Base-by-base conservation (phyloP, 306 rosid genomes). In the Morella rubra region DNA sequence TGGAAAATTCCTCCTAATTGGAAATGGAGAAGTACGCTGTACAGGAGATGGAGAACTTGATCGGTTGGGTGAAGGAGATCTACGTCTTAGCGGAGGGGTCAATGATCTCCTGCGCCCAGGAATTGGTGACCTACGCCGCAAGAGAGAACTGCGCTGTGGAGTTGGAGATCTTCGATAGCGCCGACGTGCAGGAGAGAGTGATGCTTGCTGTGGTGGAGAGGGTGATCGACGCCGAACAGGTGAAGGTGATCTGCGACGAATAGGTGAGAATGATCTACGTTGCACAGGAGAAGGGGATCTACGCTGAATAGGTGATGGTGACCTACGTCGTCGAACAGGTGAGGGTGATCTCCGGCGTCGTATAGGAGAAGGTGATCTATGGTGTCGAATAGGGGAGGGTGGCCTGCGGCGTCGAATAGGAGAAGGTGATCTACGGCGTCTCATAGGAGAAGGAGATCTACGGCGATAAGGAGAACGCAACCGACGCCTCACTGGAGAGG, bases 31-130 rank as follows among this genome's bases (percentile, higher is more conserved):
- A 62, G 58, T 79, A 56, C 4, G 79, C 62, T 32, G 82, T 32
- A 71, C 0, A 20, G 92, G 87, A 65, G 93, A 93, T 65, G 79
- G 83, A 54, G 91, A 91, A 79, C 85, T 85, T 78, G 81, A 81
- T 51, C 44, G 87, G 78, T 76, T 61, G 46, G 80, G 84, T 15
- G 93, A 84, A 70, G 76, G 81, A 82, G 95, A 88, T 80, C 89
- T 74, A 44, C 5, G 81, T 3, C 37, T 32, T 32, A 56, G 81
- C 37, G 91, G 79, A 53, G 58, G 74, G 77, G 81, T 79, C 65
- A 62, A n/a, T 11, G 80, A 73, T 61, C 84, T 84, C 75, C 71
- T 87, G 77, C 80, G 76, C 4, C 75, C 59, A 59, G 69, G 71
- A 79, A 82, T 76, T 41, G 90, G 87, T 75, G 91, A 83, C 56